Conservation (phyloP, 305 asterid genomes). For the Ilex paraguariensis region DNA sequence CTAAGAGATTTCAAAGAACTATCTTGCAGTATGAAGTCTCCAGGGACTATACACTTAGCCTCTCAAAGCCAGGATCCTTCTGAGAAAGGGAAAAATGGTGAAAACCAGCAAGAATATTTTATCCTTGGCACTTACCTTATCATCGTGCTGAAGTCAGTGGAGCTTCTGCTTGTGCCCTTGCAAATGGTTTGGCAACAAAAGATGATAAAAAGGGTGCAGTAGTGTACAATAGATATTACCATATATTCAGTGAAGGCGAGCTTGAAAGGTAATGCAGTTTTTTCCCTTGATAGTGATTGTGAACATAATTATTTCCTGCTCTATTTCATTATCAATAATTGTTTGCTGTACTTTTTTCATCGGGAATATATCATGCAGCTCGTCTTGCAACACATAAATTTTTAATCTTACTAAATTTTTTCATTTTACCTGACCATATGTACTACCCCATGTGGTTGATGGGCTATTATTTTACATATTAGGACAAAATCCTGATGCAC, state of each 20-base stretch:
- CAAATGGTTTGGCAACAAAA: slow-evolving; percentile 81
- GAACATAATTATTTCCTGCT: neutral
- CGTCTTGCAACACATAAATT: neutral
- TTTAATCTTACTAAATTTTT: too few relatives aligned
- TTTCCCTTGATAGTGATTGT: neutral
- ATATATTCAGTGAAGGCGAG: slow-evolving; percentile 96
- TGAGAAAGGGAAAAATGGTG: slow-evolving; percentile 15
- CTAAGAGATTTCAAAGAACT: slow-evolving; percentile 9
- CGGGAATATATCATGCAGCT: neutral
- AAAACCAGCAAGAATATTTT: slow-evolving; percentile 73
- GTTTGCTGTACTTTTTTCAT: too few relatives aligned
- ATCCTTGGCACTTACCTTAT: slow-evolving; percentile 98
- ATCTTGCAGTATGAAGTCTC: slow-evolving; percentile 18
- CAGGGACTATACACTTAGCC: slow-evolving; percentile 13
- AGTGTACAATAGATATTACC: slow-evolving; percentile 89
- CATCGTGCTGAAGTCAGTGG: slow-evolving; percentile 94
- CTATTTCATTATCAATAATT: neutral
- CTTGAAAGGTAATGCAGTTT: slow-evolving; percentile 63
- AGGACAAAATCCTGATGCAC: too few relatives aligned
- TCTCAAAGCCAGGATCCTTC: slow-evolving; percentile 20
- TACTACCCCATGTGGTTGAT: too few relatives aligned
- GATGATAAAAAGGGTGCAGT: slow-evolving; percentile 93
- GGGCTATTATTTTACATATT: too few relatives aligned
- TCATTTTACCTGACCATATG: too few relatives aligned
- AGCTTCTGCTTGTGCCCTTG: slow-evolving; percentile 76